Base-by-base conservation (phyloP, 2,329 filamentous ascomycete genomes). In the Neurospora crassa region DNA sequence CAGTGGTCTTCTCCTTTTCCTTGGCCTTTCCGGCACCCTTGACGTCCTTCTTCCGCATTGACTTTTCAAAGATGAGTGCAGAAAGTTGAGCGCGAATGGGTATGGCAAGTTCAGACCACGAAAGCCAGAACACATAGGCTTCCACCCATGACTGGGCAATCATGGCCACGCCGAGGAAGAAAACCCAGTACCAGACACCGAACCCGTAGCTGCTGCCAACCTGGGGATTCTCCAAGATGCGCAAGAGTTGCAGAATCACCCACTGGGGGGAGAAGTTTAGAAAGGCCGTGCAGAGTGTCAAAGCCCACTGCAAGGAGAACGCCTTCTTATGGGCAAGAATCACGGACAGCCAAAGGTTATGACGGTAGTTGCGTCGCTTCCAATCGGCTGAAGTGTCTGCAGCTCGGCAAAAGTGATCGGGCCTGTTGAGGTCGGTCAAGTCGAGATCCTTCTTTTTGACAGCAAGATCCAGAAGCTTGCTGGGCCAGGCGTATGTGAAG, bases 41-140 rank as follows among this genome's bases (percentile, higher is more conserved):
- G 53, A 92, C 88, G 78, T 94, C 92, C 78, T 95, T 95, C 68
- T 90, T 87, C 63, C 90, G 86, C 84, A 94, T 88, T 0, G 91
- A 87, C 79, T 96, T 96, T 72, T 90, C 87, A 75, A 94, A 95
- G 18, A 95, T 87, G 8, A 93, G 83, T 0, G 91, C 86, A 1
- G 90, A 89, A 2, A 96, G 81, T 76, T 94, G 90, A 40, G 89
- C 86, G 69, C 91, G 88, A 18, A 94, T 82, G 0, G 91, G 90
- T 34, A 93, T 84, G 67, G 85, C 85, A 12, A 94, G 78, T 69
- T 88, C 85, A 0, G 86, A 84, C 79, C 86, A 90, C 0, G 87
- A 88, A 68, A 90, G 81, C 90, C 90, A 94, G 75, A 87, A 89
- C 18, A 91, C 79, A 83, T 87, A 90, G 1, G 87, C 83, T 76